Evolutionary conservation across 805 yeast species (phyloP), one percentile per base, ranked within the genome.

Genomic region (Teunomyces tritomae): DNA sequence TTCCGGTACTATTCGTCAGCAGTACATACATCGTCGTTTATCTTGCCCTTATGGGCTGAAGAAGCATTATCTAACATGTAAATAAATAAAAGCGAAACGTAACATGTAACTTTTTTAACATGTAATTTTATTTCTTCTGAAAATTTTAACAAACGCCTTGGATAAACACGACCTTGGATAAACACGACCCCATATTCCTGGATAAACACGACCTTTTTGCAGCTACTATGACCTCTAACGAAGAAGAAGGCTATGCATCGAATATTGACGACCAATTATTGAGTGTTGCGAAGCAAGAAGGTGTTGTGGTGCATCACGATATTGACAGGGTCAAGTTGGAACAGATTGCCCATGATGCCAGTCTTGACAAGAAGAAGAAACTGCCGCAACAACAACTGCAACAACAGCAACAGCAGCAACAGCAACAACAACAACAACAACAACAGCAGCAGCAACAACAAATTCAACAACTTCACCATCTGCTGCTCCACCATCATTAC

Each of bases 31-130:
- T 82, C 91, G 3, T 77, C 92, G 39, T 89, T 87, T 62, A 80
- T 88, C 27, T 69, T 89, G 47, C 96, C 96, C 26, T 82, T 81
- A 35, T 87, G 92, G 89, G 96, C 94, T 0, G 68, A 75, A 42
- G 64, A 64, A 20, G 59, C 63, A 30, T 57, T 70, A 28, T 49
- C 57, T 43, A 24, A 36, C 8, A 34, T 16, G n/a, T 16, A 11
- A 4, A 34, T 8, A 17, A 17, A 17, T 4, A 17, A 17, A 4
- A 17, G 3, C 3, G 34, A n/a, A 7, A 3, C 3, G 8, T 30
- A 30, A 30, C 34, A 8, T 30, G 34, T 14, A 17, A 17, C 20
- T 17, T 17, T 17, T 17, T 17, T 11, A 36, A 36, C 40, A 11
- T 36, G 40, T 26, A 36, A 36, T 13, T 16, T 2, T 13, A 11